Evolutionary conservation across 177 flowering plant genomes (phyloP).

Genomic region (Tripterygium wilfordii): DNA sequence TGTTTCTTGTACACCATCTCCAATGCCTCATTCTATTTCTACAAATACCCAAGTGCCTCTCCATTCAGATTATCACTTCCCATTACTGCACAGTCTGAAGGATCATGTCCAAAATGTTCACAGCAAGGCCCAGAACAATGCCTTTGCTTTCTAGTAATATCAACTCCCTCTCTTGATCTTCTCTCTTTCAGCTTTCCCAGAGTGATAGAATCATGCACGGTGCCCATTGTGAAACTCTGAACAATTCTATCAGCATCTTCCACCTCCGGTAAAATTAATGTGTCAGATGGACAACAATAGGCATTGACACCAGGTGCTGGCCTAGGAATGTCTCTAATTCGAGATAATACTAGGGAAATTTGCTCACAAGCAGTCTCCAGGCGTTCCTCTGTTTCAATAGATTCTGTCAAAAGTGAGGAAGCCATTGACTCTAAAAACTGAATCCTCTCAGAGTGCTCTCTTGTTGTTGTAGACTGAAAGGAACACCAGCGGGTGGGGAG

Average conservation of each 20-base stretch:
- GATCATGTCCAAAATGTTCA: slow-evolving; percentile 67
- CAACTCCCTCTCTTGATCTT: slow-evolving; percentile 39
- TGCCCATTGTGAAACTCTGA: slow-evolving; percentile 37
- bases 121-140: slow-evolving; percentile 50
- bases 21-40: slow-evolving; percentile 15
- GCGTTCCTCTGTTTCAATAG: slow-evolving; percentile 55
- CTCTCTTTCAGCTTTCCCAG: slow-evolving; percentile 57
- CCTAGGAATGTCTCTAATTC: slow-evolving; percentile 45
- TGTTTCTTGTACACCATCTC: not conserved
- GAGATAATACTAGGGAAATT: slow-evolving; percentile 38
- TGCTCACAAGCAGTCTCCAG: slow-evolving; percentile 61
- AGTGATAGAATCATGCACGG: slow-evolving; percentile 34
- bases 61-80: slow-evolving; percentile 46
- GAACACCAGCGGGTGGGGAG: slow-evolving; percentile 55
- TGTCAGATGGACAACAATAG: slow-evolving; percentile 48
- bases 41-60: slow-evolving; percentile 50
- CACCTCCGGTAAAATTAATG: slow-evolving; percentile 57
- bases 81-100: slow-evolving; percentile 48
- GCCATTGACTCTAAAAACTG: slow-evolving; percentile 60
- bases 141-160: slow-evolving; percentile 43
- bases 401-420: slow-evolving; percentile 56
- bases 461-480: slow-evolving; percentile 12
- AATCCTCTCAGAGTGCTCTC: slow-evolving; percentile 35
- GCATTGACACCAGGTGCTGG: slow-evolving; percentile 22
- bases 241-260: slow-evolving; percentile 59